Conservation (phyloP, 371 early-diverging fungal species). For the Fennellomyces sp. region DNA sequence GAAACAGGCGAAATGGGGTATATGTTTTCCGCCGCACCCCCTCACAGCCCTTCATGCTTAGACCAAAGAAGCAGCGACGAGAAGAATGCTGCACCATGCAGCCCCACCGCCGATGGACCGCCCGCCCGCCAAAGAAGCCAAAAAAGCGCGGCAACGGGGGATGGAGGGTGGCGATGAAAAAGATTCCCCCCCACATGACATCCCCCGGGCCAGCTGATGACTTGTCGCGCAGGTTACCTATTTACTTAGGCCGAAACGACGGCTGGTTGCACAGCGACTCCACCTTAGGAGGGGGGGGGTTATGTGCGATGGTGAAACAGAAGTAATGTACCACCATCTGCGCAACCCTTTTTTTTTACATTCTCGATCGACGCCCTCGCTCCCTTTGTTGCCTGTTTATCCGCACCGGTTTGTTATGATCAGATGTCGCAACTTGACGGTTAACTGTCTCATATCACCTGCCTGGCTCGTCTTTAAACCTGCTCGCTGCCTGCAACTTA, state of each 20-base stretch:
- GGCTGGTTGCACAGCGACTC: no score
- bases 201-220: neutral
- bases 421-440: slow-evolving; percentile 1
- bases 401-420: neutral
- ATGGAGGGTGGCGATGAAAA: neutral
- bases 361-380: neutral
- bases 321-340: neutral
- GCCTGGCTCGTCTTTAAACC: neutral
- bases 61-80: no score
- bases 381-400: neutral
- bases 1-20: slow-evolving; percentile 6
- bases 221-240: neutral
- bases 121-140: neutral
- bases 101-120: no score
- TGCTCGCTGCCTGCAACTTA: neutral
- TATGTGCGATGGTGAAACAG: neutral
- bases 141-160: neutral
- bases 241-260: neutral
- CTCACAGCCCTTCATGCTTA: no score
- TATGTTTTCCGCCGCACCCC: no score
- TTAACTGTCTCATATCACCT: slow-evolving; percentile 4
- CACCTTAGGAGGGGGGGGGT: neutral
- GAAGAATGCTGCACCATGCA: no score
- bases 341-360: neutral
- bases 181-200: neutral